Evolutionary conservation across 306 rosid genomes (phyloP).

Genomic region (Cotoneaster glaucophyllus): DNA sequence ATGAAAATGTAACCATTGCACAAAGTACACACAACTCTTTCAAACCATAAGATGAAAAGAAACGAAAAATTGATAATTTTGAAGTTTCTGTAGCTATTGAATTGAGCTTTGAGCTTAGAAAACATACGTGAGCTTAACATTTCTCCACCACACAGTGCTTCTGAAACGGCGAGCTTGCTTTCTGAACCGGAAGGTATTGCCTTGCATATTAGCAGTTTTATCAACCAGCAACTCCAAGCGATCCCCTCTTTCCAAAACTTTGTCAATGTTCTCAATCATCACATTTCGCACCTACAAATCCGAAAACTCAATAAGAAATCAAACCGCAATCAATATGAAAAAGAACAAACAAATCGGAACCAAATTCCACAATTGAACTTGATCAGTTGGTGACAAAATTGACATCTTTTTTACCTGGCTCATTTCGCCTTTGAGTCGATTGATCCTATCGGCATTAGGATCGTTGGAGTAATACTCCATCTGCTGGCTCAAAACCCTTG

Average conservation of each 20-base stretch:
- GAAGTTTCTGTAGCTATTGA: background rate
- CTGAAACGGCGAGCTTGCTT: constrained; percentile 98
- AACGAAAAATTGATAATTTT: background rate
- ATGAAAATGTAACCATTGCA: background rate
- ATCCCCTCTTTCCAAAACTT: constrained; percentile 93
- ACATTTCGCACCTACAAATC: constrained; percentile 67
- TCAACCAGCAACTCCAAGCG: constrained; percentile 94
- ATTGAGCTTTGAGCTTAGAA: constrained; percentile 3
- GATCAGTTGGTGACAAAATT: background rate
- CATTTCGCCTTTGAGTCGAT: constrained; percentile 97
- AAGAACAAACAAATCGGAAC: background rate
- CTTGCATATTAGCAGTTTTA: constrained; percentile 91
- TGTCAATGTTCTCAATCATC: constrained; percentile 96
- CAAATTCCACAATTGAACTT: background rate
- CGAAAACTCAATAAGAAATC: background rate
- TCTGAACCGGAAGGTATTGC: constrained; percentile 83
- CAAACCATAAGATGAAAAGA: background rate
- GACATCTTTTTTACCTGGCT: constrained; percentile 57
- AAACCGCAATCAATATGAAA: background rate
- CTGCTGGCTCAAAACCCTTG: constrained; percentile 89
- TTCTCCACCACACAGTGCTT: constrained; percentile 94
- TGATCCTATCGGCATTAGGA: constrained; percentile 95
- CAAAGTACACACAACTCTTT: background rate
- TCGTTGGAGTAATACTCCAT: constrained; percentile 83
- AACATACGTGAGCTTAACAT: constrained; percentile 89